A percentile compares a stretch with the other conserved stretches of the same genome.
Conservation (phyloP, 305 asterid species). For the Fraxinus baroniana region DNA sequence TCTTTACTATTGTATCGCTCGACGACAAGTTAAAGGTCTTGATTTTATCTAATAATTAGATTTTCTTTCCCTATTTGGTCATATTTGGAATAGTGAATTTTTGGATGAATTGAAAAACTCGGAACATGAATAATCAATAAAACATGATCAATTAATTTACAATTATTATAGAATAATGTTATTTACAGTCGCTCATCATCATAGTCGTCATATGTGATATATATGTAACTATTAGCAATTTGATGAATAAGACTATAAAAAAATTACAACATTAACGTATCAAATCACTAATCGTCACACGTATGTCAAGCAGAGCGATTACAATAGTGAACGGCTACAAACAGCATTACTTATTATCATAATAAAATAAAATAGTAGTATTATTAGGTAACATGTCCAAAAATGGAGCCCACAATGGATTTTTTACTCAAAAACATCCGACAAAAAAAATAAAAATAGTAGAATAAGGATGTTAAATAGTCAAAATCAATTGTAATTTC, state of each 20-base stretch:
- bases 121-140: neutral
- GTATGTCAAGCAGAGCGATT: neutral
- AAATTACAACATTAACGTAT: too few species aligned
- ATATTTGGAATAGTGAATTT: neutral
- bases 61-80: neutral
- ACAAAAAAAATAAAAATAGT: neutral
- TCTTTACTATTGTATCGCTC: neutral
- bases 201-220: neutral
- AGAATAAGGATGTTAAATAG: neutral
- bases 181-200: neutral
- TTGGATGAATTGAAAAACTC: neutral
- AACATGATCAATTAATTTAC: neutral
- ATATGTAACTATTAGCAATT: too few species aligned
- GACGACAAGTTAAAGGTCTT: neutral
- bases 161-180: neutral
- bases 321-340: too few species aligned
- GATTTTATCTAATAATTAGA: neutral
- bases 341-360: neutral
- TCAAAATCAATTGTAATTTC: neutral
- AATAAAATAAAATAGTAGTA: neutral
- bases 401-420: slow-evolving; percentile 17
- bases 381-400: neutral
- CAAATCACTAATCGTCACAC: neutral
- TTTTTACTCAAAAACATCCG: neutral
- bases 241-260: too few species aligned